Evolutionary conservation across 495 filamentous ascomycete species (phyloP), one percentile per base, ranked within the genome.

Genomic region (Apodospora peruviana): DNA sequence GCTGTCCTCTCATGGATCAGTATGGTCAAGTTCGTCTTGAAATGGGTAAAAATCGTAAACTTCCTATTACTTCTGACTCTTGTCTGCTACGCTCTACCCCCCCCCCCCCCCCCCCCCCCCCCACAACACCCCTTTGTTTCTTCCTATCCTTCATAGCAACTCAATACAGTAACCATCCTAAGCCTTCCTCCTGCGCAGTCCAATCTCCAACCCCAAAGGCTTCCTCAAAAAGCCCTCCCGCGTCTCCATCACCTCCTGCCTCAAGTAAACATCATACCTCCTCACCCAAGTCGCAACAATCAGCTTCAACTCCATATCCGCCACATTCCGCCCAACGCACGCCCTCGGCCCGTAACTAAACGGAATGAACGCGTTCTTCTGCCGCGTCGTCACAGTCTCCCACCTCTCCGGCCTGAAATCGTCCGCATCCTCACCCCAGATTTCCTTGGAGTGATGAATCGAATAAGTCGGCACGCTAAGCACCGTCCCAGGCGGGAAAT

Each of bases 181-280:
- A 5, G 8, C 37, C 38, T 37, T 22, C 48, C 62, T 39, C 54
- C 55, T 52, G 43, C 42, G 54, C 34, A 95, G 73, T 27, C 83
- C 90, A 50, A 95, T 84, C 47, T 76, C 65, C 66, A 91, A 69
- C 16, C 77, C 83, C 42, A 95, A 57, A 11, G 90, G 90, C 78
- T 96, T 96, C 61, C 90, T 75, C 69, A 96, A 70, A 68, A 96
- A 96, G 0, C 90, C 90, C 72, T 96, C 90, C 37, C 84, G 71
- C 0, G 87, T 93, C 64, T 88, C 76, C 82, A 94, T 77, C 22
- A 67, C 68, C 3, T 78, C 78, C 72, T 93, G 86, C 56, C 83
- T 65, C 37, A 91, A 61, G 55, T 79, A 73, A 58, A 91, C 90
- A 22, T 88, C 82, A 60, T 87, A 96, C 45, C 86, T 65, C 22